A percentile compares a stretch with the other conserved stretches of the same genome.
Conservation (phyloP, 2,329 filamentous ascomycete species). For the Fusarium tjaetaba region DNA sequence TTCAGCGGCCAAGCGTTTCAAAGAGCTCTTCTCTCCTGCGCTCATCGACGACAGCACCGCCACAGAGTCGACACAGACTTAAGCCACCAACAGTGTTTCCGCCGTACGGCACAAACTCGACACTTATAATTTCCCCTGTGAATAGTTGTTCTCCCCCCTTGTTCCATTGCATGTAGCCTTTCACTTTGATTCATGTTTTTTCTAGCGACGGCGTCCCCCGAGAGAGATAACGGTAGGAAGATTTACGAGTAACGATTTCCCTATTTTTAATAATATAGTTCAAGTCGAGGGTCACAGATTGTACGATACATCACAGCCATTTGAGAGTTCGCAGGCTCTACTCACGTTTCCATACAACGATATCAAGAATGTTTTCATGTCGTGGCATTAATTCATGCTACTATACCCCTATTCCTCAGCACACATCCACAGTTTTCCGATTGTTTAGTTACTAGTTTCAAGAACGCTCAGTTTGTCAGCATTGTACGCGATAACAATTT, state of each 20-base stretch:
- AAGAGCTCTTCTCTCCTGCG: conserved; percentile 51
- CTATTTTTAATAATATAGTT: conserved; percentile 24
- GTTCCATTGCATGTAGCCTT: conserved; percentile 25
- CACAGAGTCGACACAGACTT: conserved; percentile 24
- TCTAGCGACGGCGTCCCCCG: conserved; percentile 32
- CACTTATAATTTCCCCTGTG: background rate
- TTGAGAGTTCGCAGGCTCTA: conserved; percentile 16
- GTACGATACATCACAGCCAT: conserved; percentile 35
- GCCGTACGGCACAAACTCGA: background rate
- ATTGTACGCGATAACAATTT: conserved; percentile 39
- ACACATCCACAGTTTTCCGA: conserved; percentile 10
- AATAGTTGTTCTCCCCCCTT: background rate
- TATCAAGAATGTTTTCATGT: conserved; percentile 26
- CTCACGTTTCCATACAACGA: conserved; percentile 10
- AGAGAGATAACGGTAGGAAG: conserved; percentile 33
- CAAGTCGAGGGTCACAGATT: conserved; percentile 35
- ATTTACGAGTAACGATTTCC: conserved; percentile 41
- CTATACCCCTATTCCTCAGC: background rate
- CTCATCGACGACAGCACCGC: conserved; percentile 27
- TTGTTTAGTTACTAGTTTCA: conserved; percentile 35
- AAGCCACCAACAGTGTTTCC: background rate
- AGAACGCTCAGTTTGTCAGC: conserved; percentile 44
- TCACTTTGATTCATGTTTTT: conserved; percentile 19
- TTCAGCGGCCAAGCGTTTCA: conserved; percentile 49
- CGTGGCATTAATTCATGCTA: conserved; percentile 28